phyloP scores from a whole-genome alignment of 768 basidiomycete genomes.

The Agaricus subrufescens region DNA sequence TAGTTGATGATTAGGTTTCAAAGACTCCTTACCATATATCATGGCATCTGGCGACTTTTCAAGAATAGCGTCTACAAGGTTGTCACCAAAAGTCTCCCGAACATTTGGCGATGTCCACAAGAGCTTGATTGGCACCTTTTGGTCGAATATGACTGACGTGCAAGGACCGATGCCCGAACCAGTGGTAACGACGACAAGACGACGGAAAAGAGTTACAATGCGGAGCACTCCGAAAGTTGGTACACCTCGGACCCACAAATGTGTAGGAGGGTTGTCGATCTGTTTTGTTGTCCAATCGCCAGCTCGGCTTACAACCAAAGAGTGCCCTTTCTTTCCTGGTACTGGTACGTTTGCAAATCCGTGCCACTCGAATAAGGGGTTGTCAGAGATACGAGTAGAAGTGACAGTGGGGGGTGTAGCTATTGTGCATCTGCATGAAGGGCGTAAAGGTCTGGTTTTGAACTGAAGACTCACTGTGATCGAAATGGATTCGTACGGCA shows the following conservation, averaged over 20 bases:
- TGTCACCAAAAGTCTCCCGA: slow-evolving; percentile 56
- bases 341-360: slow-evolving; percentile 51
- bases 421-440: slow-evolving; percentile 12
- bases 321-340: slow-evolving; percentile 44
- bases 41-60: slow-evolving; percentile 51
- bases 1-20: background rate
- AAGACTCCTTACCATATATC: slow-evolving; percentile 40
- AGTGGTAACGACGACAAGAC: slow-evolving; percentile 54
- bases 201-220: slow-evolving; percentile 50
- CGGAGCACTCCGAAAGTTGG: slow-evolving; percentile 52
- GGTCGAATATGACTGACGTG: slow-evolving; percentile 48
- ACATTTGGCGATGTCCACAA: slow-evolving; percentile 64
- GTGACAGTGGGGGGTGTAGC: slow-evolving; percentile 42
- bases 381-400: slow-evolving; percentile 40
- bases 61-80: slow-evolving; percentile 52
- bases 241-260: slow-evolving; percentile 55
- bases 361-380: slow-evolving; percentile 55
- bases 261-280: slow-evolving; percentile 47
- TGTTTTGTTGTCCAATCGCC: slow-evolving; percentile 57
- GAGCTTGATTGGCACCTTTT: slow-evolving; percentile 45
- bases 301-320: slow-evolving; percentile 49
- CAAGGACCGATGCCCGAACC: slow-evolving; percentile 60
- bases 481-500: slow-evolving; percentile 54
- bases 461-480: slow-evolving; percentile 39
- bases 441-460: background rate